Evolutionary conservation across 2,329 filamentous ascomycete species (phyloP), one percentile per base, ranked within the genome.

Genomic region (Diplodia scrobiculata): DNA sequence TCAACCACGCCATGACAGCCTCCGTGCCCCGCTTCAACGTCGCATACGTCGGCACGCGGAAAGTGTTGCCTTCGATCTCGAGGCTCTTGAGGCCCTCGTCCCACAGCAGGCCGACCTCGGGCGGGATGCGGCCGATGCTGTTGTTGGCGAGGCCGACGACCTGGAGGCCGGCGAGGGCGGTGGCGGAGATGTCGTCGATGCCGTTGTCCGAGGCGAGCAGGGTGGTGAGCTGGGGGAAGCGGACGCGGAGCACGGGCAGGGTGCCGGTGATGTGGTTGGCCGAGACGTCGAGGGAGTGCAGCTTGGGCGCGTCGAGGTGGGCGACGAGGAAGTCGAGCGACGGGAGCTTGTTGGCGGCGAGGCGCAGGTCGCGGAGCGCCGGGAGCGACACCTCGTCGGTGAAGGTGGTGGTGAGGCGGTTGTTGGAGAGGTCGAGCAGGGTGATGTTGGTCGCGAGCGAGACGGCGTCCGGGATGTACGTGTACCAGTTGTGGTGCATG

Each of bases 1-100:
- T 85, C 60, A 97, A 77, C 90, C 92, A 97, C 59, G 87, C 83
- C 70, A 97, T 79, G 0, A 92, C 89, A 2, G 91, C 89, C 71
- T 96, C 92, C 0, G 93, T 97, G 0, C 94, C 94, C 68, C 92
- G 90, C 68, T 94, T 90, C 55, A 98, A 79, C 6, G 97, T 85
- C 69, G 90, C 90, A 80, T 90, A 93, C 66, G 91, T 87, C 0
- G 94, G 94, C 36, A 97, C 92, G 36, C 91, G 84, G 79, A 98
- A 98, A 36, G 88, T 84, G 75, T 98, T 98, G 0, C 92, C 92
- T 32, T 86, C 86, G 3, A 97, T 89, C 55, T 96, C 89, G 10
- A 97, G 80, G 64, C 82, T 85, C 77, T 82, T 90, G 80, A 79
- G 86, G 17, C 55, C 64, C 69, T 71, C 82, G 1, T 88, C 89